Conservation (phyloP, 345 rosid species). For the Eucalyptus lansdowneana region DNA sequence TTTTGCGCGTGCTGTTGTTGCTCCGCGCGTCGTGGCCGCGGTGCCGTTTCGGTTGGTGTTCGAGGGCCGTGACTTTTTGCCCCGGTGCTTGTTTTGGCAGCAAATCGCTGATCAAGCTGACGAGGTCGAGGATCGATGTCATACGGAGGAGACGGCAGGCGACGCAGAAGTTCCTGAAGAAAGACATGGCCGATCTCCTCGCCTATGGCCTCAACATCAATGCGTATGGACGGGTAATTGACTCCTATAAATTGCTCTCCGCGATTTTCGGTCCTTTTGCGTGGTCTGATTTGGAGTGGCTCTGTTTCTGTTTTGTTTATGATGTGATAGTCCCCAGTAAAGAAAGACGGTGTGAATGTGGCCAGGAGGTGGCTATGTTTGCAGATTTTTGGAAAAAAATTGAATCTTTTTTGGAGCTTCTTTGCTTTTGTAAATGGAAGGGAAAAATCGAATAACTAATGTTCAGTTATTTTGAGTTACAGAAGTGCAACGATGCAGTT, state of each 20-base stretch:
- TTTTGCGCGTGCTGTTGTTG: background rate
- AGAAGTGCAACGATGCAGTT: background rate
- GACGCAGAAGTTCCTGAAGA: conserved; percentile 71
- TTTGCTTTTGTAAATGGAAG: background rate
- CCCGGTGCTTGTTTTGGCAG: conserved; percentile 16
- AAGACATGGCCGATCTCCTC: conserved; percentile 84
- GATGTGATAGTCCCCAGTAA: background rate
- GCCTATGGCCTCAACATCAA: conserved; percentile 74
- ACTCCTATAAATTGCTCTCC: background rate
- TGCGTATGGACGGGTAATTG: conserved; percentile 65
- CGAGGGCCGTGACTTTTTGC: background rate
- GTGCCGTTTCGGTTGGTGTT: background rate
- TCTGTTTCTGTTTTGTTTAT: background rate
- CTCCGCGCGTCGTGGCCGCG: background rate
- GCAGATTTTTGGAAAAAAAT: background rate
- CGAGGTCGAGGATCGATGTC: conserved; percentile 79
- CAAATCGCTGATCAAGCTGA: conserved; percentile 67
- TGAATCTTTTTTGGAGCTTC: background rate
- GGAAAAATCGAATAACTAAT: background rate
- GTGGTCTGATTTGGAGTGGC: background rate
- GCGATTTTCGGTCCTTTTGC: background rate
- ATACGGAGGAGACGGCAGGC: conserved; percentile 76
- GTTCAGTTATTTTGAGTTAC: background rate
- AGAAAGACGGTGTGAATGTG: background rate
- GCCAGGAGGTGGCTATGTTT: background rate